Evolutionary conservation across 139 green algal species (phyloP).

Genomic region (Chlorella sorokiniana): DNA sequence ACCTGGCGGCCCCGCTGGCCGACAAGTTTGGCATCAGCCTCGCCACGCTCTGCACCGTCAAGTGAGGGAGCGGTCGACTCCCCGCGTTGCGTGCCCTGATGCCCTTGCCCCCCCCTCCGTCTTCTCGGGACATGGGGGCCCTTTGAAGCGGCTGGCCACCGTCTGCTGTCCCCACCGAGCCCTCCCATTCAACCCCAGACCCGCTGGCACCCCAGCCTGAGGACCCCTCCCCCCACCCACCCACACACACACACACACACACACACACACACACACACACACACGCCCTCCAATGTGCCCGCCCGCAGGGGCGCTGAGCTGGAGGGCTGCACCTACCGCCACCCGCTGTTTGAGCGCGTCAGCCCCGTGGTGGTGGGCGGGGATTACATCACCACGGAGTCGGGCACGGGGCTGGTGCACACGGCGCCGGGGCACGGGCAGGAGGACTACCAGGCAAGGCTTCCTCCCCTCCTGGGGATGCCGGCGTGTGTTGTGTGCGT

Average conservation of each 20-base stretch:
- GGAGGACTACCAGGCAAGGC: slow-evolving; percentile 90
- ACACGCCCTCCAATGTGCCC: neutral
- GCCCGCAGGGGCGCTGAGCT: slow-evolving; percentile 53
- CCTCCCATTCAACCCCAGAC: too few relatives aligned
- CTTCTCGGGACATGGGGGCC: too few relatives aligned
- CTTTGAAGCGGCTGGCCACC: too few relatives aligned
- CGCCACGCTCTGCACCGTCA: slow-evolving; percentile 59
- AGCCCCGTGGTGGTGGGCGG: slow-evolving; percentile 92
- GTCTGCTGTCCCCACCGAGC: too few relatives aligned
- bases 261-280: neutral
- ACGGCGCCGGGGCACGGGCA: slow-evolving; percentile 94
- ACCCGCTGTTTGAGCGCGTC: slow-evolving; percentile 87
- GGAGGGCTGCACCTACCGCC: slow-evolving; percentile 84
- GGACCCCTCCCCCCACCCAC: too few relatives aligned
- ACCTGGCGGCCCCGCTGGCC: slow-evolving; percentile 71
- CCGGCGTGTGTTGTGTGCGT: neutral
- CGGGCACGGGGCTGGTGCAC: slow-evolving; percentile 97
- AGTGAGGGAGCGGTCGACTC: slow-evolving; percentile 20
- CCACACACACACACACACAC: too few relatives aligned
- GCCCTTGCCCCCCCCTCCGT: too few relatives aligned
- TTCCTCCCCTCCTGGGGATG: neutral
- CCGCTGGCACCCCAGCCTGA: too few relatives aligned
- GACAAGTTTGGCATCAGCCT: slow-evolving; percentile 74
- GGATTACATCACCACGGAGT: slow-evolving; percentile 99
- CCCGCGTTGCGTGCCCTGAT: too few relatives aligned